Conservation (phyloP, 176 grass and related monocot species). For the Carex littledalei region DNA sequence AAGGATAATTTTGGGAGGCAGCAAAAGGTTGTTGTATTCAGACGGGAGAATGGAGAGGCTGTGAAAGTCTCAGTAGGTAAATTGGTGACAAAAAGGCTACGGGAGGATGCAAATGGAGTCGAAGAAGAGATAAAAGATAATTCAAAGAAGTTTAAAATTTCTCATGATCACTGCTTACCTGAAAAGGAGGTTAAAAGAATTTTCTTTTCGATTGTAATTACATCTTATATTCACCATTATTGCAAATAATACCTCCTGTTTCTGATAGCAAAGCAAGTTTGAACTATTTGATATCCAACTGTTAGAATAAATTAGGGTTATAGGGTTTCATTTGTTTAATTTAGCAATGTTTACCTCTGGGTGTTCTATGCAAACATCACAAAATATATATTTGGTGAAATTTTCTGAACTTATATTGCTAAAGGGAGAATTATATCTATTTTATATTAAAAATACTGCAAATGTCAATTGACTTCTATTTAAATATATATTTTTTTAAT, state of each 20-base stretch:
- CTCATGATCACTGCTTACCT: not conserved
- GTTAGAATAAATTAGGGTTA: not conserved
- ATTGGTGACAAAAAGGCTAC: not conserved
- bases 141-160: not conserved
- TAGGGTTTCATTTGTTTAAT: not conserved
- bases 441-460: too few species aligned
- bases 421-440: too few species aligned
- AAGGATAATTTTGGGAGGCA: constrained; percentile 45
- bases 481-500: not conserved
- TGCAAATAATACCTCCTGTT: not conserved
- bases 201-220: not conserved
- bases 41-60: constrained; percentile 41
- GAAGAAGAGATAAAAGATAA: not conserved
- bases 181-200: not conserved
- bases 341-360: not conserved
- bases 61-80: constrained; percentile 22
- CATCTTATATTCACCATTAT: not conserved
- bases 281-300: not conserved
- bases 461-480: not conserved
- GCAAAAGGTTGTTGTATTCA: constrained; percentile 43
- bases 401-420: too few species aligned
- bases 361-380: not conserved
- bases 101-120: not conserved
- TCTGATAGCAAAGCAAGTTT: not conserved
- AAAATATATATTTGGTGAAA: too few species aligned